Evolutionary conservation across 2,329 filamentous ascomycete genomes (phyloP), one percentile per base, ranked within the genome.

Genomic region (Xylariales sp.): DNA sequence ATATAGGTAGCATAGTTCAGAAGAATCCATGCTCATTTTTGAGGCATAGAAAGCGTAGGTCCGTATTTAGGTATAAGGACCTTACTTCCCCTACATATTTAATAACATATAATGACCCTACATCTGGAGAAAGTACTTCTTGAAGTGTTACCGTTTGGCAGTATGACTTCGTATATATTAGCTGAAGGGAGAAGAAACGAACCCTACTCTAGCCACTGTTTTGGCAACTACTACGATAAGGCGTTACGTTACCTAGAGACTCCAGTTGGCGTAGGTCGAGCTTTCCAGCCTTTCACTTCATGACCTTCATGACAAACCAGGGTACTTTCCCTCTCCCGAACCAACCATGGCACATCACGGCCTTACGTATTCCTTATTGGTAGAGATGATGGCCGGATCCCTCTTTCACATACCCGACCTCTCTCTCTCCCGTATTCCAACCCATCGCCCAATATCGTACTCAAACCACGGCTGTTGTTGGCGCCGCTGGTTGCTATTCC

Each of bases 401-500:
- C 53, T 53, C 52, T 64, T 18, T 41, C 14, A 41, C 39, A 14
- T 12, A 41, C 39, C 5, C 49, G 36, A 41, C 39, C 5, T 52
- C 41, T 64, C 53, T 58, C 56, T 34, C 41, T 53, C 56, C 39
- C 41, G 5, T 28, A 36, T 53, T 54, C 67, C 52, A 65, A 45
- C 48, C 54, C 52, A 64, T 58, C 55, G 50, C 55, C 58, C 60
- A 69, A 49, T 64, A 69, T 70, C 53, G 59, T 66, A 61, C 62
- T 62, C 60, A 28, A 61, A 61, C 34, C 43, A 69, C 66, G 57
- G 66, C 62, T 64, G 16, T 59, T 62, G 66, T 64, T 62, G 62
- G 57, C 60, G 63, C 56, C 59, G 39, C 69, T 69, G 63, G 66
- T 53, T 69, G 60, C 53, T 69, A 43, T 65, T 39, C 66, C 62